Evolutionary conservation across 495 filamentous ascomycete species (phyloP).

Genomic region (Pyrenopolyporus hunteri): DNA sequence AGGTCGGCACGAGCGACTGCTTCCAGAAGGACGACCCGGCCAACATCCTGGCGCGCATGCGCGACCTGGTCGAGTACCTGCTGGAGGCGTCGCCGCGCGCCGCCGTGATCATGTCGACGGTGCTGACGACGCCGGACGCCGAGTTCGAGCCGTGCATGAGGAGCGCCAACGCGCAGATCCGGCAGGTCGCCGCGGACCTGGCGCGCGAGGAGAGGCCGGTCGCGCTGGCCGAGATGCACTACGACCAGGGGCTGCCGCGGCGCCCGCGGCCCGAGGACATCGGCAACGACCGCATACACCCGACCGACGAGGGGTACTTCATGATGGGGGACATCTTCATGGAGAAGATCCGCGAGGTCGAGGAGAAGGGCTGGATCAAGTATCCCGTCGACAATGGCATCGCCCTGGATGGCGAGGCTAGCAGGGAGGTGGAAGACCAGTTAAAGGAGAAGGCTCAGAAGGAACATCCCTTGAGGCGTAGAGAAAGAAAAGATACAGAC

Average conservation of each 20-base stretch:
- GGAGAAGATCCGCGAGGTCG: conserved; percentile 44
- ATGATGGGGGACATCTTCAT: conserved; percentile 55
- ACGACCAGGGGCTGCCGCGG: conserved; percentile 35
- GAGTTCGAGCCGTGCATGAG: conserved; percentile 42
- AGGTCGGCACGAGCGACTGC: conserved; percentile 43
- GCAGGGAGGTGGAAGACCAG: conserved; percentile 35
- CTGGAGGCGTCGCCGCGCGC: conserved; percentile 31
- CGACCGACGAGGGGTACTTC: conserved; percentile 52
- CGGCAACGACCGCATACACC: conserved; percentile 43
- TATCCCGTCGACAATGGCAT: conserved; percentile 42
- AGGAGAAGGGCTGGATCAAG: conserved; percentile 43
- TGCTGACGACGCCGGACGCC: conserved; percentile 33
- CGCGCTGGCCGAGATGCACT: conserved; percentile 37
- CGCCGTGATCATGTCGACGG: conserved; percentile 38
- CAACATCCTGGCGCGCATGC: conserved; percentile 36
- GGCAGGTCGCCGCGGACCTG: conserved; percentile 45
- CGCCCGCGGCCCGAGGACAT: conserved; percentile 39
- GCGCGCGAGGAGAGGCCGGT: conserved; percentile 42
- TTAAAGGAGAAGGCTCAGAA: conserved; percentile 30
- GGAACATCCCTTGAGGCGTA: conserved; percentile 34
- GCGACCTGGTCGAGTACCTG: conserved; percentile 32
- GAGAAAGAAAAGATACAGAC: background rate
- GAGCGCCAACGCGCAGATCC: conserved; percentile 40
- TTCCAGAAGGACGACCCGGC: conserved; percentile 40
- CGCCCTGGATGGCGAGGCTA: conserved; percentile 34